Conservation (phyloP, 2,329 filamentous ascomycete species). For the Bipolaris zeicola region DNA sequence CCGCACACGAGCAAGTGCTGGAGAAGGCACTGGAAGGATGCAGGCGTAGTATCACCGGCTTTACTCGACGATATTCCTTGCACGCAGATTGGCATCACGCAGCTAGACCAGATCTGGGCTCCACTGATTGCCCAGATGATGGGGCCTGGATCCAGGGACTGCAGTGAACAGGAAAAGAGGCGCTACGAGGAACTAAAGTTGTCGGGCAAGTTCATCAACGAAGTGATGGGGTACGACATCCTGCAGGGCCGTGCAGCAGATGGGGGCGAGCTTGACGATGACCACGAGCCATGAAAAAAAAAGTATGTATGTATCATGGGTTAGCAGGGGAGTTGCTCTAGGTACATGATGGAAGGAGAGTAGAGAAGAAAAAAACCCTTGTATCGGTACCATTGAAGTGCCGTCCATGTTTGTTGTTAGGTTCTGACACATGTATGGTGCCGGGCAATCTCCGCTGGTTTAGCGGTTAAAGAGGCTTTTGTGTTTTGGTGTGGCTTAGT, state of each 20-base stretch:
- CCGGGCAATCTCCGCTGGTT: slow-evolving; percentile 20
- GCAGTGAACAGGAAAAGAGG: slow-evolving; percentile 37
- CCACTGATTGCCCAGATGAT: slow-evolving; percentile 42
- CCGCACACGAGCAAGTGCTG: slow-evolving; percentile 44
- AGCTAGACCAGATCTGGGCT: slow-evolving; percentile 46
- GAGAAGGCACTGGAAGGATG: slow-evolving; percentile 43
- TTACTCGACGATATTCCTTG: slow-evolving; percentile 45
- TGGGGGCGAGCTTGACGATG: slow-evolving; percentile 34
- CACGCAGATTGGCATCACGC: slow-evolving; percentile 44
- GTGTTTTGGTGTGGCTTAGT: slow-evolving; percentile 19
- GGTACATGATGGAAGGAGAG: not conserved
- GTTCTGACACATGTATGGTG: slow-evolving; percentile 13
- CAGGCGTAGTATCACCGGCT: slow-evolving; percentile 43
- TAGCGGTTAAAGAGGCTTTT: slow-evolving; percentile 20
- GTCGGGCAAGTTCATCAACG: slow-evolving; percentile 43
- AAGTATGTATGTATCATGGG: not conserved
- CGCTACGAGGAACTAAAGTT: slow-evolving; percentile 35
- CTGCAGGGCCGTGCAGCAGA: slow-evolving; percentile 36
- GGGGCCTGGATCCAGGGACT: slow-evolving; percentile 35
- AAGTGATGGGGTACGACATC: slow-evolving; percentile 46
- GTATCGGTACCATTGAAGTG: not conserved
- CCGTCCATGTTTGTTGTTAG: slow-evolving; percentile 3
- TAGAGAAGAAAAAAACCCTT: not conserved
- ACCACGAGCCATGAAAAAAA: slow-evolving; percentile 17
- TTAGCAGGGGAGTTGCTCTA: not conserved